These are phyloP conservation scores for Phyllosticta citriasiana DNA, from an alignment of 2,329 filamentous ascomycete genomes.

Conservation along the genomic window DNA sequence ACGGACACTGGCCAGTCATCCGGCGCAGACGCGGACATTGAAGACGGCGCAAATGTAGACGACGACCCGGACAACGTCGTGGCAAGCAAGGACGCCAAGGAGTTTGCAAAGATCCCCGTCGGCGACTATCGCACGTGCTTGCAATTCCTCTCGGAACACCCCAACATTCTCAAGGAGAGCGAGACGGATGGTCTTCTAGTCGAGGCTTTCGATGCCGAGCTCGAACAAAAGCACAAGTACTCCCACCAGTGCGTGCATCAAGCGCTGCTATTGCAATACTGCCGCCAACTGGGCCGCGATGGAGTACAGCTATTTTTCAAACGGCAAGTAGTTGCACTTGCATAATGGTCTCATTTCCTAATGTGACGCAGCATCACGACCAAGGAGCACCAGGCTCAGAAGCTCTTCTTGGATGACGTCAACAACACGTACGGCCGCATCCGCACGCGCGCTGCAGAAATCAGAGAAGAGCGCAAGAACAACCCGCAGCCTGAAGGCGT, in stretches of 20 bases:
- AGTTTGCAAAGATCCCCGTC: conserved; percentile 69
- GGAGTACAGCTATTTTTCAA: conserved; percentile 93
- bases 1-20: conserved; percentile 40
- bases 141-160: conserved; percentile 69
- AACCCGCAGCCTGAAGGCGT: conserved; percentile 53
- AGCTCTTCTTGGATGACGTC: conserved; percentile 88
- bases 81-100: conserved; percentile 65
- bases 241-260: conserved; percentile 87
- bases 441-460: conserved; percentile 62
- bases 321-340: conserved; percentile 37
- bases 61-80: conserved; percentile 66
- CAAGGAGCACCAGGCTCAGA: conserved; percentile 77
- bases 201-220: conserved; percentile 80
- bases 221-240: conserved; percentile 65
- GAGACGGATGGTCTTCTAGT: conserved; percentile 88
- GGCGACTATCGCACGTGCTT: conserved; percentile 65
- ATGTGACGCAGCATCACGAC: conserved; percentile 57
- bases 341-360: not conserved
- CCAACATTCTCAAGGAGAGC: conserved; percentile 66
- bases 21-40: conserved; percentile 52
- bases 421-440: conserved; percentile 79
- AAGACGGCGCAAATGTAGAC: conserved; percentile 42
- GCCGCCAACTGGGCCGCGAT: conserved; percentile 76
- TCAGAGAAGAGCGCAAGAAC: conserved; percentile 48
- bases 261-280: conserved; percentile 87